Evolutionary conservation across 495 filamentous ascomycete species (phyloP).

Genomic region (Penicillium maclennaniae): DNA sequence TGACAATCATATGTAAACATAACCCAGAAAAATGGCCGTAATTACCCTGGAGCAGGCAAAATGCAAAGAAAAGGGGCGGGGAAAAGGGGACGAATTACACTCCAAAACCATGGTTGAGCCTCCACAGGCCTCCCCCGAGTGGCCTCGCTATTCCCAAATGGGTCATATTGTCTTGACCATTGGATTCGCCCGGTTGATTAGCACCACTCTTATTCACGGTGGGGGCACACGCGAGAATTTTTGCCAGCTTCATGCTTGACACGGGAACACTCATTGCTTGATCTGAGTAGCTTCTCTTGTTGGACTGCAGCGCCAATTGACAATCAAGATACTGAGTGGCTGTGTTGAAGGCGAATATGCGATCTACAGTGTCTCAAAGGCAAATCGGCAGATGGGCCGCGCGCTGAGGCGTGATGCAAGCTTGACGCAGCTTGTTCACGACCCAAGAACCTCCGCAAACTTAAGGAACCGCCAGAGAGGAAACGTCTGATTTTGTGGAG

Average conservation of each 20-base stretch:
- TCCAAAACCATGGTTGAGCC: slow-evolving; percentile 27
- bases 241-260: slow-evolving; percentile 3
- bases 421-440: slow-evolving; percentile 24
- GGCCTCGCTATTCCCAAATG: slow-evolving; percentile 13
- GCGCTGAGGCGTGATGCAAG: slow-evolving; percentile 4
- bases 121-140: slow-evolving; percentile 13
- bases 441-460: slow-evolving; percentile 18
- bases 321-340: background rate
- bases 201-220: slow-evolving; percentile 19
- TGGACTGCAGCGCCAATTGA: background rate
- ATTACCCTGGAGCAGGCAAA: background rate
- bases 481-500: slow-evolving; percentile 23
- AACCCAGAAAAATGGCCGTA: background rate
- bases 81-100: slow-evolving; percentile 18
- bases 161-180: slow-evolving; percentile 17
- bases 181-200: slow-evolving; percentile 17
- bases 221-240: slow-evolving; percentile 13
- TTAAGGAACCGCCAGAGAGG: slow-evolving; percentile 22
- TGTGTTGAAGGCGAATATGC: background rate
- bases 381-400: background rate
- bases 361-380: slow-evolving; percentile 12
- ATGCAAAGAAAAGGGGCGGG: slow-evolving; percentile 23
- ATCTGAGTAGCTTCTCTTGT: background rate
- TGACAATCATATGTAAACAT: background rate
- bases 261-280: background rate